phyloP scores from a whole-genome alignment of 805 yeast genomes.

The Candida loeiensis region DNA sequence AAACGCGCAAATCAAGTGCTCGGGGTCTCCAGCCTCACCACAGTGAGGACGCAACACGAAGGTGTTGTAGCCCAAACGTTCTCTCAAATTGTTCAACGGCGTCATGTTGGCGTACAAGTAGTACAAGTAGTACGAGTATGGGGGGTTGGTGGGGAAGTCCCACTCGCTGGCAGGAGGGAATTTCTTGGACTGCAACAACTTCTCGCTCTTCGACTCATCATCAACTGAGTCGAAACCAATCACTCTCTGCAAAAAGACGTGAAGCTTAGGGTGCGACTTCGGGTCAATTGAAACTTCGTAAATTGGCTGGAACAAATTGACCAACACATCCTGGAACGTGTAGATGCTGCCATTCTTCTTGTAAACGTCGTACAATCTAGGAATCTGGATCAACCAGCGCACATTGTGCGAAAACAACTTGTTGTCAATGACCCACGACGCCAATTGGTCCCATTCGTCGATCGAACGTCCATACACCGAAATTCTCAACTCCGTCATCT shows the following conservation, averaged over 20 bases:
- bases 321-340: slow-evolving; percentile 71
- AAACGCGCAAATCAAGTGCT: slow-evolving; percentile 87
- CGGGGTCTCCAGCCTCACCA: slow-evolving; percentile 99
- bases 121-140: slow-evolving; percentile 94
- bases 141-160: slow-evolving; percentile 80
- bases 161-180: slow-evolving; percentile 85
- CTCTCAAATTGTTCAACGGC: slow-evolving; percentile 81
- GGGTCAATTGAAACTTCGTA: slow-evolving; percentile 90
- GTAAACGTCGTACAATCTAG: slow-evolving; percentile 88
- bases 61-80: slow-evolving; percentile 72
- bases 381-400: slow-evolving; percentile 95
- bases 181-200: slow-evolving; percentile 67
- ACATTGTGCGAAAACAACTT: slow-evolving; percentile 89
- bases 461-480: slow-evolving; percentile 87
- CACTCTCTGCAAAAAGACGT: slow-evolving; percentile 85
- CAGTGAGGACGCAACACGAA: slow-evolving; percentile 96
- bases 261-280: slow-evolving; percentile 81
- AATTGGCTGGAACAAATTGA: slow-evolving; percentile 79
- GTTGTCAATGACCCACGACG: slow-evolving; percentile 93
- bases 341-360: slow-evolving; percentile 67
- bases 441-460: slow-evolving; percentile 94
- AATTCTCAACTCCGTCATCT: slow-evolving; percentile 94
- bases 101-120: slow-evolving; percentile 84
- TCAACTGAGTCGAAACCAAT: slow-evolving; percentile 98
- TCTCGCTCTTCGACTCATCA: slow-evolving; percentile 92